Evolutionary conservation across 2,329 filamentous ascomycete species (phyloP), one percentile per base, ranked within the genome.

Genomic region (Paraphaeosphaeria minitans): DNA sequence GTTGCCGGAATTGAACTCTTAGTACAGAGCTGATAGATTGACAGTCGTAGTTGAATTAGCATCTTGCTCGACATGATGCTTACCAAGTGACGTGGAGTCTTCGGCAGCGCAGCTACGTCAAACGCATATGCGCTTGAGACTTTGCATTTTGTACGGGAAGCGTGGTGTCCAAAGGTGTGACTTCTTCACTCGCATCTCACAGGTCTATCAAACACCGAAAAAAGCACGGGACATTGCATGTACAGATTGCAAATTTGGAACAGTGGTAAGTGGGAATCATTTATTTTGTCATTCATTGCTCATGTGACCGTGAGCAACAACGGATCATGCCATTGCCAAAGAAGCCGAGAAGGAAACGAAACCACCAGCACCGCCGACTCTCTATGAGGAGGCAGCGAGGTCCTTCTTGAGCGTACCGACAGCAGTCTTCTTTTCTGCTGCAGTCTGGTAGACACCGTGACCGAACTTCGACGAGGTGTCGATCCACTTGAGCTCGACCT

Each of bases 401-500:
- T 99, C 95, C 92, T 98, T 99, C 93, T 99, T 99, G 91, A 99
- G 92, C 60, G 93, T 96, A 85, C 95, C 95, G 84, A 97, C 82
- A 87, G 92, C 95, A 81, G 92, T 89, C 85, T 91, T 92, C 93
- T 99, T 99, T 91, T 99, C 95, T 79, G 91, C 90, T 71, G 90
- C 85, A 67, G 95, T 99, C 87, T 99, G 95, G 92, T 96, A 99
- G 78, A 93, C 94, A 89, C 95, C 95, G 86, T 99, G 95, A 83
- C 95, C 95, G 83, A 99, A 99, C 88, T 99, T 96, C 85, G 93
- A 97, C 65, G 93, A 97, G 76, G 95, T 99, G 79, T 99, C 95
- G 90, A 99, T 99, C 95, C 95, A 99, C 86, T 99, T 99, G 86
- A 99, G 91, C 79, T 94, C 92, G 81, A 98, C 91, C 92, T 99